These are phyloP conservation scores for Stentor roeselii DNA, from an alignment of 73 alveolate genomes.

Conservation along the genomic window DNA sequence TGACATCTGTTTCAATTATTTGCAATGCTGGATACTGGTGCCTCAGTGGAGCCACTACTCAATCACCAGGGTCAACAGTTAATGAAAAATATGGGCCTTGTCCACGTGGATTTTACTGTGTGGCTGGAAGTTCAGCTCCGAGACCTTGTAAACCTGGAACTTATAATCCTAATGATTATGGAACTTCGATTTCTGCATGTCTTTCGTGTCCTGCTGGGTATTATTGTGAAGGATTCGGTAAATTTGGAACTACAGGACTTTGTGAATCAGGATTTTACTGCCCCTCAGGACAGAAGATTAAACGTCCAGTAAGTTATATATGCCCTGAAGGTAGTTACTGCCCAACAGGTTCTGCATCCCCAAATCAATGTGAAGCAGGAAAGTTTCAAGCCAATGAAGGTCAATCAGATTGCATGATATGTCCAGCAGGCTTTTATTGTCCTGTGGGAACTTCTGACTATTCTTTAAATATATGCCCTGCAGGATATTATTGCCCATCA, in stretches of 20 bases:
- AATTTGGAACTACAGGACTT: slow-evolving; percentile 10
- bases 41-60: slow-evolving; percentile 33
- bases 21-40: slow-evolving; percentile 60
- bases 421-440: slow-evolving; percentile 59
- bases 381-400: slow-evolving; percentile 25
- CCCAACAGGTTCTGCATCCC: slow-evolving; percentile 29
- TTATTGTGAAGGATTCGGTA: slow-evolving; percentile 37
- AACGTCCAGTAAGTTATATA: slow-evolving; percentile 27
- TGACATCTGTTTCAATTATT: not conserved
- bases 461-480: slow-evolving; percentile 54
- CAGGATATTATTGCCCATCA: slow-evolving; percentile 65
- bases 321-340: slow-evolving; percentile 53
- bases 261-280: slow-evolving; percentile 52
- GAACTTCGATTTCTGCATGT: slow-evolving; percentile 19
- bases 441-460: slow-evolving; percentile 42
- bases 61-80: slow-evolving; percentile 36
- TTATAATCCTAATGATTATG: slow-evolving; percentile 4
- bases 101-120: slow-evolving; percentile 31
- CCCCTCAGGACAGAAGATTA: slow-evolving; percentile 36
- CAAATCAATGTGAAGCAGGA: slow-evolving; percentile 39
- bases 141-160: slow-evolving; percentile 39
- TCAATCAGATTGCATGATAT: slow-evolving; percentile 33
- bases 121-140: slow-evolving; percentile 27
- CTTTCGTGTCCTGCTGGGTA: slow-evolving; percentile 43
- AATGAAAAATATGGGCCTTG: not conserved